Conservation (phyloP, 2,329 filamentous ascomycete species). For the Cordyceps pruinosa region DNA sequence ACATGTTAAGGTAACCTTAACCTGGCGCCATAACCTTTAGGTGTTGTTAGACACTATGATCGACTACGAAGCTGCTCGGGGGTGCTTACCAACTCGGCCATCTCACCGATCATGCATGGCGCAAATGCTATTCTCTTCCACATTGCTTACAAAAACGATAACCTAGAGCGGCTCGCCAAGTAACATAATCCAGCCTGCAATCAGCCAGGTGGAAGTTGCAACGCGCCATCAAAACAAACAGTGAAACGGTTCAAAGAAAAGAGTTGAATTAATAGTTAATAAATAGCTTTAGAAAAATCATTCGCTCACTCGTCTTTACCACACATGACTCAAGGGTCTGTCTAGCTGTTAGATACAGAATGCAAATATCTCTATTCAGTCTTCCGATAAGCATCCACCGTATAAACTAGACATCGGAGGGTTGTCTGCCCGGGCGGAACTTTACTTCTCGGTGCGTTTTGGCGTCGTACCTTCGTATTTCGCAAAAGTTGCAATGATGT, state of each 20-base stretch:
- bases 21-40: constrained; percentile 9
- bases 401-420: not conserved
- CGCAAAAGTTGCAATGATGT: not conserved
- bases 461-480: no score
- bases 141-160: not conserved
- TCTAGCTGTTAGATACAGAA: no score
- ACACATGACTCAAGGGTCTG: no score
- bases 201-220: no score
- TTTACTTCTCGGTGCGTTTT: not conserved
- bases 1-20: constrained; percentile 10
- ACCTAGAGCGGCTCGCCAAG: no score
- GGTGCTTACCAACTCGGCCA: constrained; percentile 8
- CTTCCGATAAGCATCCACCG: not conserved
- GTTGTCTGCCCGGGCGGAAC: not conserved
- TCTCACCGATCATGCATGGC: not conserved
- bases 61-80: not conserved
- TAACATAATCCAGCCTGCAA: no score
- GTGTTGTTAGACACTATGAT: not conserved
- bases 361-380: no score
- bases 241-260: no score
- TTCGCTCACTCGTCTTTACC: no score
- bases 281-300: no score
- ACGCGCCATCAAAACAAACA: no score
- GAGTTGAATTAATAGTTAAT: no score
- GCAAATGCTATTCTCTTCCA: not conserved